These are phyloP conservation scores for Tripterygium wilfordii DNA, from an alignment of 177 flowering plant species.

Conservation along the genomic window DNA sequence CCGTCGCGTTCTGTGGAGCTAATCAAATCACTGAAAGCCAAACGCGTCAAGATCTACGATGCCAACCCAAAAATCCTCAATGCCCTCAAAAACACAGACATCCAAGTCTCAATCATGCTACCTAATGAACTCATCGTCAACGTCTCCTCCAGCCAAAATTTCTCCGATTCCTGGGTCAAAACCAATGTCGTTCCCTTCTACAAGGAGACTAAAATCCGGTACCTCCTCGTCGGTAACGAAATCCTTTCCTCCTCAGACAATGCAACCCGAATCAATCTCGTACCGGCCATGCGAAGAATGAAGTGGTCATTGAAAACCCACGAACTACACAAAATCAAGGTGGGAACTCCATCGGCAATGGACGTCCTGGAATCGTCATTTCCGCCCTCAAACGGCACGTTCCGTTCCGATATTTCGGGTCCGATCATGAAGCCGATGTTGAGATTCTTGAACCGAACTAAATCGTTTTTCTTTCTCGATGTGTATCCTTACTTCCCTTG, in stretches of 20 bases:
- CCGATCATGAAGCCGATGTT: constrained; percentile 53
- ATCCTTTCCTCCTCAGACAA: constrained; percentile 15
- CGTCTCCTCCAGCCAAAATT: constrained; percentile 43
- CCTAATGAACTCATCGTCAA: constrained; percentile 61
- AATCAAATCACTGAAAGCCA: constrained; percentile 54
- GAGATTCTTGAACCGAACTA: constrained; percentile 65
- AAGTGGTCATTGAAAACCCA: constrained; percentile 32
- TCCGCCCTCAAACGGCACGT: constrained; percentile 84
- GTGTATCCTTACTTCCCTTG: constrained; percentile 81
- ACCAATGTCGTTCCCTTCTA: constrained; percentile 59
- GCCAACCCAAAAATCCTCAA: constrained; percentile 63
- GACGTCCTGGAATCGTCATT: constrained; percentile 59
- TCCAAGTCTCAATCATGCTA: constrained; percentile 72
- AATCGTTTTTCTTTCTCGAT: constrained; percentile 76
- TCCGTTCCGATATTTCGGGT: constrained; percentile 55
- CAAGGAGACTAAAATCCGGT: constrained; percentile 56
- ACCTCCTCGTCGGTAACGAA: constrained; percentile 79
- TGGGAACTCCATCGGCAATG: constrained; percentile 80
- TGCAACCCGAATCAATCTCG: constrained; percentile 49
- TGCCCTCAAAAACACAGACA: constrained; percentile 36
- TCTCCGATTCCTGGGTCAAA: constrained; percentile 64
- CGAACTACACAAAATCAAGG: constrained; percentile 50
- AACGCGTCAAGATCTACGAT: constrained; percentile 70
- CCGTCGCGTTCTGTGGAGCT: constrained; percentile 51
- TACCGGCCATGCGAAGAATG: constrained; percentile 67